Base-by-base conservation (phyloP, 345 rosid genomes). In the Ceriops decandra region DNA sequence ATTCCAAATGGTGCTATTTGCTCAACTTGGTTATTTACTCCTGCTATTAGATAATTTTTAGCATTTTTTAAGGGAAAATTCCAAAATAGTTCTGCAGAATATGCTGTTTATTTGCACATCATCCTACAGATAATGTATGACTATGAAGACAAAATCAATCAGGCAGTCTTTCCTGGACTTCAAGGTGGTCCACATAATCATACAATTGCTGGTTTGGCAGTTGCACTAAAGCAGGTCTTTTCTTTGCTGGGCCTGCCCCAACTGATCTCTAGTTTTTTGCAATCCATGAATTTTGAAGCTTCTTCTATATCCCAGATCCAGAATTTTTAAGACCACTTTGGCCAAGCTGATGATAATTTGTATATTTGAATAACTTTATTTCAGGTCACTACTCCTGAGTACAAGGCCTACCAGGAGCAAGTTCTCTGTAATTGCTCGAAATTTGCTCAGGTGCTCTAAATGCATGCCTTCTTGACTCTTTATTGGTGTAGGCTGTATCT, bases 111-210 rank as follows among this genome's bases (percentile, higher is more conserved):
- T 56, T 68, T 61, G 52, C 36, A 22, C 70, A 76, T 64, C 62
- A 61, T 54, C 75, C 57, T 73, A 16, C 82, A 93, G 98, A 95
- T 87, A 46, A 77, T 87, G 90, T 93, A 90, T 82, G 97, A 87
- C 79, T 85, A 72, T 52, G 93, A 87, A 71, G 97, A 90, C 79
- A 87, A 78, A 84, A 90, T 93, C 60, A 93, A 93, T 71, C 86
- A 86, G 76, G 95, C 98, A 20, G 98, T 93, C 64, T 93, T 93
- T 72, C 98, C 97, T 56, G 98, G 98, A 71, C 84, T 93, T 70
- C 98, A 93, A 80, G 98, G 98, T 61, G 98, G 98, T 69, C 98
- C 98, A 11, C 98, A 93, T 78, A 93, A 93, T 72, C 97, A 93
- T 80, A 93, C 98, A 24, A 93, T 93, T 62, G 15, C 93, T 33